Conservation (phyloP, 306 rosid genomes). For the Vigna trinervia region DNA sequence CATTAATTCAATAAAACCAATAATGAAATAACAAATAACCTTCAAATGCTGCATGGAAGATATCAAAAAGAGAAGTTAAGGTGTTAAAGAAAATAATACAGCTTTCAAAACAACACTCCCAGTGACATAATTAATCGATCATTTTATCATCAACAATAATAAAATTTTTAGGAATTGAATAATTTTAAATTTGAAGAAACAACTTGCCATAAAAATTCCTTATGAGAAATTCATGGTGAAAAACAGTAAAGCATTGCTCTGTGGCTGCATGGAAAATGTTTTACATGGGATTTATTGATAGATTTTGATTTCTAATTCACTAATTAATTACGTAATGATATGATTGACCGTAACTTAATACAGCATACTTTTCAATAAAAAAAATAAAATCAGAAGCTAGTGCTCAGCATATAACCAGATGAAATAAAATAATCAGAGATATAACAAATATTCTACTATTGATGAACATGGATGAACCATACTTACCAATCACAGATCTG, state of each 20-base stretch:
- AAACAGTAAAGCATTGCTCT: conserved; percentile 34
- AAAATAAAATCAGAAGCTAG: neutral
- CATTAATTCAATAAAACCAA: neutral
- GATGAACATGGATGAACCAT: conserved; percentile 36
- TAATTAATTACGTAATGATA: conserved; percentile 7
- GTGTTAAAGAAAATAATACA: conserved; percentile 28
- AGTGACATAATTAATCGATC: conserved; percentile 26
- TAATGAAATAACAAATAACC: conserved; percentile 18
- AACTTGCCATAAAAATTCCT: conserved; percentile 15
- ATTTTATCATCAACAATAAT: conserved; percentile 12
- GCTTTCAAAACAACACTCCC: conserved; percentile 19
- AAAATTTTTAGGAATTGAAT: conserved; percentile 27
- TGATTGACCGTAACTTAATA: neutral
- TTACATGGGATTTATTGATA: neutral
- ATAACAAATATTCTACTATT: conserved; percentile 10
- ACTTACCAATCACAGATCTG: conserved; percentile 75
- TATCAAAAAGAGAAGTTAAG: neutral
- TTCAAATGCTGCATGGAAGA: conserved; percentile 10
- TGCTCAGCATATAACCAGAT: conserved; percentile 1
- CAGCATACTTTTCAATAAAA: neutral
- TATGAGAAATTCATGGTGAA: conserved; percentile 15
- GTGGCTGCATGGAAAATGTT: conserved; percentile 7
- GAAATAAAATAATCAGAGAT: conserved; percentile 16
- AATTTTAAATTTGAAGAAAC: conserved; percentile 6
- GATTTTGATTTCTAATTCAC: conserved; percentile 27